Conservation (phyloP, 1,284 basidiomycete species). For the Ganoderma sinense region DNA sequence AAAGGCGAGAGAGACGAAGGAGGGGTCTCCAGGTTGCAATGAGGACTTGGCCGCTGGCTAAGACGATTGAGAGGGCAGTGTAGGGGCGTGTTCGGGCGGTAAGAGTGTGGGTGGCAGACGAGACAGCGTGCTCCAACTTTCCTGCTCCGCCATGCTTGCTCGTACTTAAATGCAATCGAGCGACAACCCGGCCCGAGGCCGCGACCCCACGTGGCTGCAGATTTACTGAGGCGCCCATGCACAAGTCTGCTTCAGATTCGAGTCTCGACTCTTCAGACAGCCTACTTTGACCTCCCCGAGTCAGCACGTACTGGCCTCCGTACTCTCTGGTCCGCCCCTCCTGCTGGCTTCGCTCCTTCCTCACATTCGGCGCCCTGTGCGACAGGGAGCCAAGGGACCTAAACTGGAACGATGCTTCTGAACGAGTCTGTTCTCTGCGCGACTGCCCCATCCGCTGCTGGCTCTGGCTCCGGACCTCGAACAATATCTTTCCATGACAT, state of each 20-base stretch:
- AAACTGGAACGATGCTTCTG: conserved; percentile 54
- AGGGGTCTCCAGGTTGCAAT: neutral
- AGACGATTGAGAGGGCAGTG: neutral
- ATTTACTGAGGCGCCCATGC: too few species aligned
- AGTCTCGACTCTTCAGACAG: too few species aligned
- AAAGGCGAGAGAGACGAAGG: neutral
- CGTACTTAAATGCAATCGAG: neutral
- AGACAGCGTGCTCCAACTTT: conserved; percentile 17
- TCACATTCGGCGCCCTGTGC: neutral
- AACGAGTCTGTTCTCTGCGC: conserved; percentile 75
- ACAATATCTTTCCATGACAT: conserved; percentile 75
- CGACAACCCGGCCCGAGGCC: too few species aligned
- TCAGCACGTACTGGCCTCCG: too few species aligned
- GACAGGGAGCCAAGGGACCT: neutral
- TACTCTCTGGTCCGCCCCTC: neutral
- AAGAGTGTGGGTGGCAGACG: conserved; percentile 6
- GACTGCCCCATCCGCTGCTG: conserved; percentile 55
- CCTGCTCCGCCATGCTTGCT: neutral
- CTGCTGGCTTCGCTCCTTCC: neutral
- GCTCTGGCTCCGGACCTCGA: conserved; percentile 54
- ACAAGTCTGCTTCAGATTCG: too few species aligned
- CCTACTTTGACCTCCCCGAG: too few species aligned
- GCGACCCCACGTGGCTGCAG: too few species aligned
- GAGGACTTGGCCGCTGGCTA: neutral
- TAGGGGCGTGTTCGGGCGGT: neutral